Evolutionary conservation across 164 flowering plant genomes (phyloP).

Genomic region (Piper longum): DNA sequence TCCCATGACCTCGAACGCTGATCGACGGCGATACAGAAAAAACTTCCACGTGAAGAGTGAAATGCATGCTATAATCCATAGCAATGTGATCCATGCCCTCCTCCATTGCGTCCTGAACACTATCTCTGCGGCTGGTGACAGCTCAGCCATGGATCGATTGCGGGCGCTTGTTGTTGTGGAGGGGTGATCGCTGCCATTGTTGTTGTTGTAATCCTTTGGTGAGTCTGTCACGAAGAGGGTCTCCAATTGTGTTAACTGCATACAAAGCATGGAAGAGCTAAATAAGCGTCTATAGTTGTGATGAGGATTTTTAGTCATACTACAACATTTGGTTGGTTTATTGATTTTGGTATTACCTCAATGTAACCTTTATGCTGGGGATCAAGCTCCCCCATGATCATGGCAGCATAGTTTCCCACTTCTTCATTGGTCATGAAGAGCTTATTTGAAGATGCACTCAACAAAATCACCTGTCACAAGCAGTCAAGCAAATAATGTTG

Average conservation of each 20-base stretch:
- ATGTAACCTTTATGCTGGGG: constrained; percentile 22
- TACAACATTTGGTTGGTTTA: too few relatives aligned
- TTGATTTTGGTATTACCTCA: constrained; percentile 12
- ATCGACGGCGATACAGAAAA: constrained; percentile 24
- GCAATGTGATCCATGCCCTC: constrained; percentile 23
- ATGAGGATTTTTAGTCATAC: not conserved
- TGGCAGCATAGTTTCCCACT: constrained; percentile 25
- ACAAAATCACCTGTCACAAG: constrained; percentile 19
- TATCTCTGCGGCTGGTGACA: constrained; percentile 13
- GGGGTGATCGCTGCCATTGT: constrained; percentile 1
- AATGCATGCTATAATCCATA: constrained; percentile 21
- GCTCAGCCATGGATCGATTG: not conserved
- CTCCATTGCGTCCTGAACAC: constrained; percentile 28
- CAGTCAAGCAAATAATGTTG: not conserved
- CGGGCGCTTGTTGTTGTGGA: not conserved
- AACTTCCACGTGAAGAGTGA: constrained; percentile 39
- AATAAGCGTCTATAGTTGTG: too few relatives aligned
- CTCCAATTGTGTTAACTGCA: constrained; percentile 23
- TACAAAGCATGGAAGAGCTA: too few relatives aligned
- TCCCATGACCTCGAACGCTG: constrained; percentile 42
- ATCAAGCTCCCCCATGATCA: constrained; percentile 34
- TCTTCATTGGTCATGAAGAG: constrained; percentile 22
- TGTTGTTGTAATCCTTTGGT: constrained; percentile 1
- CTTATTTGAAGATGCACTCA: constrained; percentile 32
- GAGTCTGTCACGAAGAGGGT: constrained; percentile 16